These are phyloP conservation scores for Jimgerdemannia flammicorona DNA, from an alignment of 192 early-diverging fungal genomes.

Conservation along the genomic window DNA sequence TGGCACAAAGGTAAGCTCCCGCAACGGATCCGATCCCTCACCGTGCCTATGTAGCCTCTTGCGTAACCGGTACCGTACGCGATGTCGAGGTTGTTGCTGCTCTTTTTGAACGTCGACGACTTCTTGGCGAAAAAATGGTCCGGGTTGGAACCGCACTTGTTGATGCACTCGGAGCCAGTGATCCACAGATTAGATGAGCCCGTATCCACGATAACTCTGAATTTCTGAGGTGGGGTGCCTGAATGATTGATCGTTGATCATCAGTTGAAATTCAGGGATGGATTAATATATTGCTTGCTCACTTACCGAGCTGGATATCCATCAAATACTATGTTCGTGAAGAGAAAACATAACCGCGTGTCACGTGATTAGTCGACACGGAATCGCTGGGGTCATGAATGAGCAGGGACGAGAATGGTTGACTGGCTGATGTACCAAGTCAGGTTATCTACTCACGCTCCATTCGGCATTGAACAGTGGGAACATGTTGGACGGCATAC, in stretches of 20 bases:
- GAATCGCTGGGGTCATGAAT: no score
- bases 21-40: no score
- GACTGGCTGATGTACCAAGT: not conserved
- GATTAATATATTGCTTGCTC: no score
- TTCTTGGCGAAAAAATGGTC: not conserved
- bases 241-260: no score
- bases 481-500: no score
- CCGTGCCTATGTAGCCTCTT: conserved; percentile 6
- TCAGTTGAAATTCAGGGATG: no score
- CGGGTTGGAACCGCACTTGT: not conserved
- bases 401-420: no score
- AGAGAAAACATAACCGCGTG: not conserved
- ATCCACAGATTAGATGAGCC: not conserved
- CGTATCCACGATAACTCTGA: not conserved
- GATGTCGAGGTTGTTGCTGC: not conserved
- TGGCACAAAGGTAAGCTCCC: no score
- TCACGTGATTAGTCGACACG: not conserved
- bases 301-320: not conserved
- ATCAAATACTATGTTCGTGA: not conserved
- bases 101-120: not conserved
- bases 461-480: not conserved
- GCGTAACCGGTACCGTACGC: conserved; percentile 11
- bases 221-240: not conserved
- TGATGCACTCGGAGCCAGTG: not conserved
- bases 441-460: not conserved